Evolutionary conservation across 2,329 filamentous ascomycete species (phyloP), one percentile per base, ranked within the genome.

Genomic region (Beauveria medogensis): DNA sequence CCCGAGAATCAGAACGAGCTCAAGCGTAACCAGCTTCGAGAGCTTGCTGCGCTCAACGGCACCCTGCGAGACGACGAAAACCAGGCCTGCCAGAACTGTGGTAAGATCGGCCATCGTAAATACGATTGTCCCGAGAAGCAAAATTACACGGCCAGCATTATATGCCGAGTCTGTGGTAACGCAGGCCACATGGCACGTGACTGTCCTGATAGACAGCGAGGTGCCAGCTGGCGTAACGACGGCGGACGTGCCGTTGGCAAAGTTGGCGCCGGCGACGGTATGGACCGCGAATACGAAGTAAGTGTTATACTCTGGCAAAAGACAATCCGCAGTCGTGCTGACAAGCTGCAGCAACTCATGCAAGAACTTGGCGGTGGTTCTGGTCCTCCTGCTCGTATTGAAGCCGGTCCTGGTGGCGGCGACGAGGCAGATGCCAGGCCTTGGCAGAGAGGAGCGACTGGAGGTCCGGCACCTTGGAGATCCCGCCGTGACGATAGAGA

Each of bases 131-230:
- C 94, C 16, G 91, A 99, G 78, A 91, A 94, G 75, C 91, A 92
- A 73, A 99, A 99, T 78, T 97, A 89, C 77, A 99, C 94, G n/a
- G 92, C 94, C 69, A 97, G 92, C 77, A 97, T 99, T 73, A 97
- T 99, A 72, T 99, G 94, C 78, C 92, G 93, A 69, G 90, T 97
- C 69, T 99, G 94, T 78, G 94, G 94, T 67, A 97, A 97, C 73
- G 92, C 94, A 66, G 94, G 94, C 22, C 94, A 99, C 70, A 97
- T 99, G 92, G 94, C 92, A 67, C 88, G 93, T 68, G 94, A 99
- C 77, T 99, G 94, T 83, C 92, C 93, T 51, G 94, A 99, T 71
- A 84, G 94, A 72, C 90, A 94, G 78, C 87, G 90, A 71, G 94
- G 94, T 69, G 86, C 88, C 51, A 92, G 90, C 74, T 97, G 91